Evolutionary conservation across 331 rosid genomes (phyloP).

Genomic region (Spiraea crenata): DNA sequence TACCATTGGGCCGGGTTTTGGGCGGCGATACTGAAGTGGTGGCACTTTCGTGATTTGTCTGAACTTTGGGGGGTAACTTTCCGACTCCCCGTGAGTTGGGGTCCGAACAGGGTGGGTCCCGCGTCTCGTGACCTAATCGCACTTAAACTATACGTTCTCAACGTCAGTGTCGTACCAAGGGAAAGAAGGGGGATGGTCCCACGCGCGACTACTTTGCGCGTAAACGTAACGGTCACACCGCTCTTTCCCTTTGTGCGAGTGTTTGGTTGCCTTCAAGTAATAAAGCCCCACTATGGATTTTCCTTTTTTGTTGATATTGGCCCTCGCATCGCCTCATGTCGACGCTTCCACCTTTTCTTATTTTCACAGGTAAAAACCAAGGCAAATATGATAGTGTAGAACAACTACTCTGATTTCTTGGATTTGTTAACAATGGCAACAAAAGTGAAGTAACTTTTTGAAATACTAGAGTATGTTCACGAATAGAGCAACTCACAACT

Average conservation of each 20-base stretch:
- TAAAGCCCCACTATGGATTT: not conserved
- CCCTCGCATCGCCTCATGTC: not conserved
- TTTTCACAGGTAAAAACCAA: too few species aligned
- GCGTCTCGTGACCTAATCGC: constrained; percentile 38
- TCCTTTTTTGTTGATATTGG: not conserved
- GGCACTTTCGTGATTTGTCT: constrained; percentile 19
- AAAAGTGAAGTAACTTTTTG: too few species aligned
- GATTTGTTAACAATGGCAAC: too few species aligned
- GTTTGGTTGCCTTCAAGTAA: not conserved
- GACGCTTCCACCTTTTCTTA: not conserved
- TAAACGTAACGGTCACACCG: constrained; percentile 51
- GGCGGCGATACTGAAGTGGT: not conserved
- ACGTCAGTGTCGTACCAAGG: constrained; percentile 30
- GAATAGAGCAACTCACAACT: too few species aligned
- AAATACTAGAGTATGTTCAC: too few species aligned
- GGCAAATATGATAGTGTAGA: too few species aligned
- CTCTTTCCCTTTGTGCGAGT: not conserved
- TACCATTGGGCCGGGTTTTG: not conserved
- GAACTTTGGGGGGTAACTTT: not conserved
- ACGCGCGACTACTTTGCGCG: constrained; percentile 57
- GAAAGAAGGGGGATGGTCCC: constrained; percentile 20
- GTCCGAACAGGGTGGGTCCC: constrained; percentile 49
- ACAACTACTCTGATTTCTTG: too few species aligned
- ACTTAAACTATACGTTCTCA: constrained; percentile 24
- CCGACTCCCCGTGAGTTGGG: too few species aligned